Percentiles rank a stretch among this genome's conserved stretches.
Evolutionary conservation across 2,329 filamentous ascomycete species (phyloP).

Genomic region (Aspergillus ochraceus): DNA sequence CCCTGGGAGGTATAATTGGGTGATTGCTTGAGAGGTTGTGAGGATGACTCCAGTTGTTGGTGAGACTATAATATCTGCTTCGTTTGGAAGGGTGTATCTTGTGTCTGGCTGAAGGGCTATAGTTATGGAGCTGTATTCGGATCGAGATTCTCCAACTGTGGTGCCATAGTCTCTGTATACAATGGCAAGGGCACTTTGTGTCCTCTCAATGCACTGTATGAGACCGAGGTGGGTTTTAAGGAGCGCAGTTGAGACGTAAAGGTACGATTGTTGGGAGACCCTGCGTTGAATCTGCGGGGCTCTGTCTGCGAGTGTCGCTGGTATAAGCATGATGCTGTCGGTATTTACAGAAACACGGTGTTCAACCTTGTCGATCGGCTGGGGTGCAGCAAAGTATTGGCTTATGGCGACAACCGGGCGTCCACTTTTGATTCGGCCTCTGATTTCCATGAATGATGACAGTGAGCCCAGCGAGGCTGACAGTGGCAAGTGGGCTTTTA

Average conservation of each 20-base stretch:
- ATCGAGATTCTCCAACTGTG: not conserved
- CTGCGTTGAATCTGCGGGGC: not conserved
- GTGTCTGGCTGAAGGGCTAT: not conserved
- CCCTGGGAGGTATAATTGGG: slow-evolving; percentile 70
- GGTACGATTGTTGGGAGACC: slow-evolving; percentile 23
- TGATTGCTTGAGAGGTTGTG: slow-evolving; percentile 69
- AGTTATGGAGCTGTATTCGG: not conserved
- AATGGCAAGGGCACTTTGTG: slow-evolving; percentile 11
- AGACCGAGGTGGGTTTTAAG: slow-evolving; percentile 27
- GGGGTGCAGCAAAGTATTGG: slow-evolving; percentile 23
- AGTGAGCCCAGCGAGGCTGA: slow-evolving; percentile 43
- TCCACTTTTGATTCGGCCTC: slow-evolving; percentile 35
- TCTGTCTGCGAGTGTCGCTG: not conserved
- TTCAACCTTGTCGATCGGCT: not conserved
- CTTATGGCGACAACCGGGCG: slow-evolving; percentile 24
- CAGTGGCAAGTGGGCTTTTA: not conserved
- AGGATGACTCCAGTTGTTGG: slow-evolving; percentile 68
- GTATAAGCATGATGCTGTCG: not conserved
- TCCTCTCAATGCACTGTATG: slow-evolving; percentile 20
- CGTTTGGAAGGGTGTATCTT: slow-evolving; percentile 5
- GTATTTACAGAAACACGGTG: not conserved
- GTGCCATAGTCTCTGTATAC: slow-evolving; percentile 28
- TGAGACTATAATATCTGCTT: slow-evolving; percentile 70
- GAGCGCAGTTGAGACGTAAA: slow-evolving; percentile 27
- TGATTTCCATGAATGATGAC: slow-evolving; percentile 53